Conservation (phyloP, 1,139 yeast species). For the Blastobotrys illinoisensis region DNA sequence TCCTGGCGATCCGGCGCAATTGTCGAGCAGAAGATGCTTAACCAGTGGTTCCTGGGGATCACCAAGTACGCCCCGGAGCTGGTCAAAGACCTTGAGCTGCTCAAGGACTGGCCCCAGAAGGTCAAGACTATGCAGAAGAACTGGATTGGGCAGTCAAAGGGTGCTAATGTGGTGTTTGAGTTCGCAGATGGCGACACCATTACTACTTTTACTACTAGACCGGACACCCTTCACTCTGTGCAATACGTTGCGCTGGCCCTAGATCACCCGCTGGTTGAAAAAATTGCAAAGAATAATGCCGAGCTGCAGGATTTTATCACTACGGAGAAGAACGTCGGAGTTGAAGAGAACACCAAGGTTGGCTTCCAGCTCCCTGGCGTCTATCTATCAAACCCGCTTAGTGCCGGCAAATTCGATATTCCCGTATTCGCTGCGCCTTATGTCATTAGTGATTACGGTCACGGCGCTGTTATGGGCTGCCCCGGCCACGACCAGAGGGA, state of each 20-base stretch:
- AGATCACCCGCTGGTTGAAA: conserved; percentile 56
- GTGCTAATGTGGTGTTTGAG: conserved; percentile 51
- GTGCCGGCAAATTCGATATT: conserved; percentile 35
- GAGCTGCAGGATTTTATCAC: conserved; percentile 44
- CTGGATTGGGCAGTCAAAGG: conserved; percentile 89
- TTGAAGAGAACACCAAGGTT: conserved; percentile 41
- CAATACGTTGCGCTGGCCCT: conserved; percentile 76
- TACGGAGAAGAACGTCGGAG: conserved; percentile 5
- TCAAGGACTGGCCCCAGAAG: conserved; percentile 78
- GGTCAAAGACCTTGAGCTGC: conserved; percentile 51
- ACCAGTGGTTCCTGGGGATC: conserved; percentile 91
- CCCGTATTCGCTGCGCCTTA: conserved; percentile 91
- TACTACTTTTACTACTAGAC: conserved; percentile 67
- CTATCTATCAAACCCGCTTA: conserved; percentile 57
- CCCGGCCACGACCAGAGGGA: conserved; percentile 92
- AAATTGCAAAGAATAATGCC: conserved; percentile 35
- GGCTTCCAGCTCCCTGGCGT: conserved; percentile 53
- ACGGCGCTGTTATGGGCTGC: conserved; percentile 96
- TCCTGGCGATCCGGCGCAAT: conserved; percentile 97
- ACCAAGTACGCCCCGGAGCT: conserved; percentile 71
- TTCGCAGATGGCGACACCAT: conserved; percentile 1
- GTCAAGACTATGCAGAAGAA: conserved; percentile 86
- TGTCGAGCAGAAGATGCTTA: conserved; percentile 73
- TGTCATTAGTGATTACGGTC: conserved; percentile 76
- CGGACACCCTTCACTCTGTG: conserved; percentile 78